Evolutionary conservation across 2,329 filamentous ascomycete genomes (phyloP).

Genomic region (Fusarium hostae): DNA sequence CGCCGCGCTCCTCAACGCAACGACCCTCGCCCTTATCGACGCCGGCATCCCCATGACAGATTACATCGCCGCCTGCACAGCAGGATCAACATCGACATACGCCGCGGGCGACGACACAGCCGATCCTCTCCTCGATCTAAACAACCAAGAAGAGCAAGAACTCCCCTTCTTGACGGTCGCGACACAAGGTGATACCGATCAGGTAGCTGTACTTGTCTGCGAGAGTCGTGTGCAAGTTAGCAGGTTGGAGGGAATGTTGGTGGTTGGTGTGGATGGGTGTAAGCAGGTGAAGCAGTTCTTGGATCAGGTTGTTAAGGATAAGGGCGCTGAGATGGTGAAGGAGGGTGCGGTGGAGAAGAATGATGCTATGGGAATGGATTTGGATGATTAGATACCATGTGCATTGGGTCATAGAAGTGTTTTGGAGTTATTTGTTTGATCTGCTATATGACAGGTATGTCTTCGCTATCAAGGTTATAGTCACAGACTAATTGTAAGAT

Average conservation of each 20-base stretch:
- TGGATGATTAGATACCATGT: slow-evolving; percentile 53
- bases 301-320: slow-evolving; percentile 80
- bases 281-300: slow-evolving; percentile 84
- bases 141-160: slow-evolving; percentile 84
- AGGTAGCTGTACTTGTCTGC: slow-evolving; percentile 82
- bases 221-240: slow-evolving; percentile 88
- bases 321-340: slow-evolving; percentile 72
- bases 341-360: slow-evolving; percentile 64
- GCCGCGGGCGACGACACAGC: slow-evolving; percentile 73
- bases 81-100: slow-evolving; percentile 79
- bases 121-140: slow-evolving; percentile 84
- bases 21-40: slow-evolving; percentile 91
- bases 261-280: slow-evolving; percentile 91
- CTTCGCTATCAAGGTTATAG: slow-evolving; percentile 23
- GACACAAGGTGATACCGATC: slow-evolving; percentile 78
- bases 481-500: slow-evolving; percentile 38
- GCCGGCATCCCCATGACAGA: slow-evolving; percentile 96
- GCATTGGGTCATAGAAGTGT: slow-evolving; percentile 20
- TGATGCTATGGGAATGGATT: slow-evolving; percentile 61
- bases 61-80: slow-evolving; percentile 88
- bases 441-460: slow-evolving; percentile 38
- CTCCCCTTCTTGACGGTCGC: slow-evolving; percentile 89
- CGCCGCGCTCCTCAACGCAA: slow-evolving; percentile 89
- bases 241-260: slow-evolving; percentile 90
- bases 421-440: slow-evolving; percentile 40